Percentiles rank a stretch among this genome's conserved stretches.
Evolutionary conservation across 2,329 filamentous ascomycete species (phyloP).

Genomic region (Cladosporium sp.): DNA sequence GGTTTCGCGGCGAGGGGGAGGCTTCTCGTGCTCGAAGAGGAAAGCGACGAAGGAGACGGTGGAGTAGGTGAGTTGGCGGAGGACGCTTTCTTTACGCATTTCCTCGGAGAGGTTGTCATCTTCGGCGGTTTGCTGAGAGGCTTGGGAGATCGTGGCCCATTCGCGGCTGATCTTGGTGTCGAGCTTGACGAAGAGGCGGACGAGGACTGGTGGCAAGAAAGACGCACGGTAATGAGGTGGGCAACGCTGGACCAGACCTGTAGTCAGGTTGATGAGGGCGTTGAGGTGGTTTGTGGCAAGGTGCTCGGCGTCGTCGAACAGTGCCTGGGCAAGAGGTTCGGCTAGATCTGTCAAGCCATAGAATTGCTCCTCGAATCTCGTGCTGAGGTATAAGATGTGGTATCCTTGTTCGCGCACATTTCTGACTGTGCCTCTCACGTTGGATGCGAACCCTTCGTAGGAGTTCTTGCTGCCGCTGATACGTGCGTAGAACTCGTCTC

Average conservation of each 20-base stretch:
- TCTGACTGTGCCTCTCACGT: conserved; percentile 81
- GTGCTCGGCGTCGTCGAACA: conserved; percentile 77
- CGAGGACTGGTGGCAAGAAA: conserved; percentile 80
- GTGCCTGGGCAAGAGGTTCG: conserved; percentile 72
- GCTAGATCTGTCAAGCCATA: conserved; percentile 87
- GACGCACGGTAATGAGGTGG: conserved; percentile 70
- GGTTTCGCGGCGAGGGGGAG: conserved; percentile 42
- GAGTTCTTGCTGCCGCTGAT: conserved; percentile 86
- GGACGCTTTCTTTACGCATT: conserved; percentile 96
- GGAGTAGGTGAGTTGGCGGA: conserved; percentile 87
- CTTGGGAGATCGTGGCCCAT: conserved; percentile 68
- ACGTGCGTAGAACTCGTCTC: conserved; percentile 92
- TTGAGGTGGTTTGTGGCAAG: conserved; percentile 91
- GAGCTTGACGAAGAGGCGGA: conserved; percentile 78
- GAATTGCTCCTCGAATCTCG: conserved; percentile 78
- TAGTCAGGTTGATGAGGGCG: conserved; percentile 82
- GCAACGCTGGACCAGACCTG: conserved; percentile 88
- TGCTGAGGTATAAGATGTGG: conserved; percentile 91
- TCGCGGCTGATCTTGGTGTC: conserved; percentile 82
- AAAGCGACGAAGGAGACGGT: conserved; percentile 88
- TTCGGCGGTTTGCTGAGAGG: conserved; percentile 58
- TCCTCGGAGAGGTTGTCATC: conserved; percentile 79
- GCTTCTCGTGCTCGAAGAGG: conserved; percentile 65
- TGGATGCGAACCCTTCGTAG: conserved; percentile 89
- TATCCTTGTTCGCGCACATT: conserved; percentile 92